Evolutionary conservation across 495 filamentous ascomycete species (phyloP).

Genomic region (Xylaria palmicola): DNA sequence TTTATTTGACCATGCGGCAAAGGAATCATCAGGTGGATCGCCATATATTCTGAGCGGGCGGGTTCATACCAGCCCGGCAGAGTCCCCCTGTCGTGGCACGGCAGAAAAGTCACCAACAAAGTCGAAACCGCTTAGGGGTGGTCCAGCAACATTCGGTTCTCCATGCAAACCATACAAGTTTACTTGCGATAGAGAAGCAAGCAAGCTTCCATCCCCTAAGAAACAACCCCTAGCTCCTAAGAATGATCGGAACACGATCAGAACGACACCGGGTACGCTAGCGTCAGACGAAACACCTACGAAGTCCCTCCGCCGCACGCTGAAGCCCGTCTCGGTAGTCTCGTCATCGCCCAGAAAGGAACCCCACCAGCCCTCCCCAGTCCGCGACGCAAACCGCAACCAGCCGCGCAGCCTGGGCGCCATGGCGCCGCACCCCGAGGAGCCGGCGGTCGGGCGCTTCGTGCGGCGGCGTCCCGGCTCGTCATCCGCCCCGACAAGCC

Average conservation of each 20-base stretch:
- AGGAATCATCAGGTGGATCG: constrained; percentile 13
- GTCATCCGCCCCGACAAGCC: constrained; percentile 1
- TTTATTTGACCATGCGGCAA: constrained; percentile 37
- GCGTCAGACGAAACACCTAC: background rate
- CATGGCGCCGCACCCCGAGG: constrained; percentile 25
- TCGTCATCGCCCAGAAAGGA: constrained; percentile 15
- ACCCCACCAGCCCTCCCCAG: background rate
- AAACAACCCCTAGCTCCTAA: background rate
- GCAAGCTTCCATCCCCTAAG: background rate
- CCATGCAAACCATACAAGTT: background rate
- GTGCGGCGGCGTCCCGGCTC: constrained; percentile 14
- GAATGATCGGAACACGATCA: background rate
- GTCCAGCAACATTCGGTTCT: background rate
- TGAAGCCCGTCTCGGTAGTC: constrained; percentile 15
- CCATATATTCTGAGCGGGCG: background rate
- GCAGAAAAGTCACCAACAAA: constrained; percentile 13
- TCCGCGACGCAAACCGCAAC: constrained; percentile 10
- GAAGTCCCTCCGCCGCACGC: constrained; percentile 1
- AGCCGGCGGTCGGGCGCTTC: constrained; percentile 30
- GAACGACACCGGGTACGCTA: background rate
- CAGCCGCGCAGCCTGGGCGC: constrained; percentile 26
- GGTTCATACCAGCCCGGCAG: constrained; percentile 4
- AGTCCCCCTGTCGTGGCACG: constrained; percentile 29
- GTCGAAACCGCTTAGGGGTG: background rate
- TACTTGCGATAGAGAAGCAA: background rate